A percentile compares a stretch with the other conserved stretches of the same genome.
Evolutionary conservation across 1,139 yeast species (phyloP).

Genomic region (Kodamaea suecica): DNA sequence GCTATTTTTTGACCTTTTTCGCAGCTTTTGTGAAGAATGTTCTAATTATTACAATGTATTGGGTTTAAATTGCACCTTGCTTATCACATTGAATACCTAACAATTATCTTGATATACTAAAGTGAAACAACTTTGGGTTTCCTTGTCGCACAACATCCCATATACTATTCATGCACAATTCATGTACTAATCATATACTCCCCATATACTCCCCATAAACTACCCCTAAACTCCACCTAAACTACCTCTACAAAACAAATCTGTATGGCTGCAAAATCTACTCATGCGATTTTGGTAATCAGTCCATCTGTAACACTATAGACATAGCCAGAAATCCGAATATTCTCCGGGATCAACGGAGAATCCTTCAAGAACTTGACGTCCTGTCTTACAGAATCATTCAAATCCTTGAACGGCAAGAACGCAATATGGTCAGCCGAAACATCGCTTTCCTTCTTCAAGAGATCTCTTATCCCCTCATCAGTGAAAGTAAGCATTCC

Average conservation of each 20-base stretch:
- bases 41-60: no score
- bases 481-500: slow-evolving; percentile 43
- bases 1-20: no score
- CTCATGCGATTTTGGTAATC: slow-evolving; percentile 19
- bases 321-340: slow-evolving; percentile 34
- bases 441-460: slow-evolving; percentile 29
- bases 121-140: no score
- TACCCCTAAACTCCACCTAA: neutral
- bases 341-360: slow-evolving; percentile 26
- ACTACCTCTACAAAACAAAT: neutral
- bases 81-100: no score
- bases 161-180: no score
- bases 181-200: no score
- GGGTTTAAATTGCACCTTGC: no score
- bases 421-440: slow-evolving; percentile 29
- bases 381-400: slow-evolving; percentile 35
- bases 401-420: slow-evolving; percentile 33
- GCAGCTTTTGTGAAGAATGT: no score
- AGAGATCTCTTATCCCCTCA: slow-evolving; percentile 22
- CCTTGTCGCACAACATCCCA: no score
- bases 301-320: slow-evolving; percentile 38
- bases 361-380: slow-evolving; percentile 20
- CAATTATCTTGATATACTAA: no score
- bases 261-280: neutral
- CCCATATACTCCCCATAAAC: no score